phyloP scores from a whole-genome alignment of 805 yeast genomes.

The Wickerhamiella brachini region DNA sequence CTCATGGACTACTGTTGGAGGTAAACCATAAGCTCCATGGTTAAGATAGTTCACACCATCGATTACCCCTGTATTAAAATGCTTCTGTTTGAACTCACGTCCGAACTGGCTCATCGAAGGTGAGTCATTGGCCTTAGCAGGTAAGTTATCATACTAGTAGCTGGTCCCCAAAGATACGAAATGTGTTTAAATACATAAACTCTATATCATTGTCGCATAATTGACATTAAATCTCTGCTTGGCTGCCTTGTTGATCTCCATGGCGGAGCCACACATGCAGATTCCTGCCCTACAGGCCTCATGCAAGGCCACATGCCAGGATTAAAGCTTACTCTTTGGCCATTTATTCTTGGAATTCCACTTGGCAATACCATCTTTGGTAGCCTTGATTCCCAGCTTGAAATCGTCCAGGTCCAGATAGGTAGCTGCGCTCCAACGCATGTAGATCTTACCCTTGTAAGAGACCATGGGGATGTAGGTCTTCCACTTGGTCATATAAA shows the following conservation, averaged over 20 bases:
- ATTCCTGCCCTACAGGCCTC: no score
- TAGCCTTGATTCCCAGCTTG: constrained; percentile 30
- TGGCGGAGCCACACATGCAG: no score
- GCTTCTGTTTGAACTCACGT: constrained; percentile 31
- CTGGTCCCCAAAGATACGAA: no score
- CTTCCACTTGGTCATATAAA: constrained; percentile 21
- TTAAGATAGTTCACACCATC: constrained; percentile 35
- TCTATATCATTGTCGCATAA: no score
- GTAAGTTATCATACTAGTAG: background rate
- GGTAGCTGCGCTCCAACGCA: constrained; percentile 46
- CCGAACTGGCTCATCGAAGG: constrained; percentile 44
- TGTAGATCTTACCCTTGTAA: constrained; percentile 31
- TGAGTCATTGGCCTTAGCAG: constrained; percentile 23
- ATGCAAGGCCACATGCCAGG: no score
- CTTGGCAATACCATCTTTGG: constrained; percentile 24
- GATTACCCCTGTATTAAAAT: constrained; percentile 31
- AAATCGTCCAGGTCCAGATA: constrained; percentile 47
- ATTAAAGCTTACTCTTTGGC: no score
- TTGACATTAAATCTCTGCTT: no score
- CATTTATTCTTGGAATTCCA: constrained; percentile 14
- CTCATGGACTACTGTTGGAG: constrained; percentile 36
- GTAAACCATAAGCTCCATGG: constrained; percentile 52
- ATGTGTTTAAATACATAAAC: no score
- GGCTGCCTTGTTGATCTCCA: no score
- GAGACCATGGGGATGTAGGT: constrained; percentile 35